Evolutionary conservation across 176 grass and related monocot species (phyloP).

Genomic region (Oryza australiensis): DNA sequence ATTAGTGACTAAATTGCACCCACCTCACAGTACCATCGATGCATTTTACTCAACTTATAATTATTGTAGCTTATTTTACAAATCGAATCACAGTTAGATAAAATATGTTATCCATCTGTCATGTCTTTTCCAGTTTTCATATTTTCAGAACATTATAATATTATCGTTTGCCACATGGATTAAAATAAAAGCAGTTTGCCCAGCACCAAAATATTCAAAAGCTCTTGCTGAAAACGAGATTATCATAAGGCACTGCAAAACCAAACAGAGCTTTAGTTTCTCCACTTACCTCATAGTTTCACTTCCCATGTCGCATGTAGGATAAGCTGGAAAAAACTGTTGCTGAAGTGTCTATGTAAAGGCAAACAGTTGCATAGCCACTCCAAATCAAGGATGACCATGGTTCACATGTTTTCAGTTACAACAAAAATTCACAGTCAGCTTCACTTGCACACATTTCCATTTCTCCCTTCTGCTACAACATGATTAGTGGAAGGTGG

Average conservation of each 20-base stretch:
- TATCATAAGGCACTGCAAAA: neutral
- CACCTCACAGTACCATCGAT: too few species aligned
- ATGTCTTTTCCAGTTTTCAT: neutral
- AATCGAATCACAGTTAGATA: neutral
- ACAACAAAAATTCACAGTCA: neutral
- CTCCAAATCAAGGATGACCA: neutral
- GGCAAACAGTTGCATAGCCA: slow-evolving; percentile 5
- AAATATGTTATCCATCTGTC: neutral
- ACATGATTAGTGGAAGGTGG: slow-evolving; percentile 14
- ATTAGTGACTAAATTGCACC: too few species aligned
- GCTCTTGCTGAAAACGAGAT: neutral
- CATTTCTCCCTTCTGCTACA: slow-evolving; percentile 4
- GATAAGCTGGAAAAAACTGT: slow-evolving; percentile 8
- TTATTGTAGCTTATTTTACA: neutral
- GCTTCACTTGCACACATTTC: neutral
- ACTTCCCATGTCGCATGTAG: slow-evolving; percentile 10
- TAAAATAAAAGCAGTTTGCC: neutral
- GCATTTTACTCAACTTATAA: too few species aligned
- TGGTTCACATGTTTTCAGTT: neutral
- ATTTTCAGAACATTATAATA: neutral
- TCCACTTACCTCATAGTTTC: slow-evolving; percentile 22
- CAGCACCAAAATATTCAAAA: neutral
- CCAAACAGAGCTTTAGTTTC: neutral
- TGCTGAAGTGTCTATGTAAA: slow-evolving; percentile 17
- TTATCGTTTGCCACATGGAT: neutral